Evolutionary conservation across 2,329 filamentous ascomycete species (phyloP), one percentile per base, ranked within the genome.

Genomic region (Bimuria novae-zelandiae): DNA sequence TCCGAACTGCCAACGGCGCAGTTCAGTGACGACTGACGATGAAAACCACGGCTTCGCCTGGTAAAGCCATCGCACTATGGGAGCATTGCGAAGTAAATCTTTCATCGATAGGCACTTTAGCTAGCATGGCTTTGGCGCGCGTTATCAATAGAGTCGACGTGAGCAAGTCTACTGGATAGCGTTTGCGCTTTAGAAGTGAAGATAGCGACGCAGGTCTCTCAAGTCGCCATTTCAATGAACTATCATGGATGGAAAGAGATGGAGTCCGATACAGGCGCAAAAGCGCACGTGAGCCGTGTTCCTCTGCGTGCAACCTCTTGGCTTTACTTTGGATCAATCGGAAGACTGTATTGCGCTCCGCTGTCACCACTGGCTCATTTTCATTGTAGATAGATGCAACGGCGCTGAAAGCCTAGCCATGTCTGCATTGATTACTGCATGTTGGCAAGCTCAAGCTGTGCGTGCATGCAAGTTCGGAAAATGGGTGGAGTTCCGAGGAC

Each of bases 401-500:
- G 16, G 22, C 37, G 22, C 11, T 10, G 37, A 41, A 10, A 21
- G 22, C 14, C 22, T 3, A 12, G 2, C 16, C 37, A 12, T 41
- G 22, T 17, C 10, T 41, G 22, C 37, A 41, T 14, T 41, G 14
- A 44, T 33, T 11, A 17, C 7, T 19, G 19, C 40, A 43, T 43
- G 3, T 8, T 36, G 19, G 27, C 41, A 12, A 22, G 12, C 17
- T 32, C 17, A 32, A 3, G 17, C 27, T 33, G 25, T 21, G 11
- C 16, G 23, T 22, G 16, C 17, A 44, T 16, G 41, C 41, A 32
- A 19, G 40, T 14, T 33, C 41, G 41, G 41, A 32, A 21, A 44
- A 46, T 22, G 21, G 40, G 43, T 46, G 43, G 43, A 46, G 43
- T 46, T 17, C 43, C 43, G 43, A 36, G 8, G 12, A 46, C 7